These are phyloP conservation scores for Coemansia sp. DNA, from an alignment of 192 early-diverging fungal genomes.

Conservation along the genomic window DNA sequence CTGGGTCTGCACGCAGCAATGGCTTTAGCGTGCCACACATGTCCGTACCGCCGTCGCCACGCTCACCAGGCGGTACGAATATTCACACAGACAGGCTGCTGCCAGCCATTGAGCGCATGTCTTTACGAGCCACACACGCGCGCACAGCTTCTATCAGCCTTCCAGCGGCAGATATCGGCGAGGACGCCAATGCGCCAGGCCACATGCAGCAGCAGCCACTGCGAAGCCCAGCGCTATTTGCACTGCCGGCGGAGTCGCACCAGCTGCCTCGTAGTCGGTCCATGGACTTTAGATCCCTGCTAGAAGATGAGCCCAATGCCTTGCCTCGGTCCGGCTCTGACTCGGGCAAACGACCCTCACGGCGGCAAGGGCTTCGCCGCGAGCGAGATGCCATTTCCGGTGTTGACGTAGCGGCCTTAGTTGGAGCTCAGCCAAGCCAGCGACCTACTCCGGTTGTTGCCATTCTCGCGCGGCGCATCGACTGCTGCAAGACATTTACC, in stretches of 20 bases:
- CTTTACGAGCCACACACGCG: constrained; percentile 8
- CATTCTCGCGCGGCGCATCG: constrained; percentile 38
- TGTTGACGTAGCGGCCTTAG: neutral
- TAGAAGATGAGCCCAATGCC: neutral
- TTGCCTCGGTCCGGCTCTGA: constrained; percentile 5
- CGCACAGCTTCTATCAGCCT: constrained; percentile 9
- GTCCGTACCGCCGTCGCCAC: constrained; percentile 1
- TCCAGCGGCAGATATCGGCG: neutral
- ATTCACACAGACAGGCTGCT: constrained; percentile 4
- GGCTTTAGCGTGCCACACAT: neutral
- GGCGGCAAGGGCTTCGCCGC: neutral
- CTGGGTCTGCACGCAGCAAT: neutral
- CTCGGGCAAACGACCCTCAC: neutral
- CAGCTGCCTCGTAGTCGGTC: constrained; percentile 41
- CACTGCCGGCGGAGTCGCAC: constrained; percentile 20
- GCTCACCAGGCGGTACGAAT: constrained; percentile 6
- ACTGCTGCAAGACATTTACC: constrained; percentile 74
- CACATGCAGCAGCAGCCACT: neutral
- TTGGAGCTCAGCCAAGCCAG: neutral
- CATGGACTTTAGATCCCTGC: constrained; percentile 32
- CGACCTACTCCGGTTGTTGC: constrained; percentile 31
- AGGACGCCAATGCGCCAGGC: neutral
- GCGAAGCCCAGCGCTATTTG: constrained; percentile 4
- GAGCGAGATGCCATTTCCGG: neutral
- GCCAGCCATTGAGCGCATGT: neutral